Evolutionary conservation across 1,284 basidiomycete species (phyloP), one percentile per base, ranked within the genome.

Genomic region (Moesziomyces aphidis): DNA sequence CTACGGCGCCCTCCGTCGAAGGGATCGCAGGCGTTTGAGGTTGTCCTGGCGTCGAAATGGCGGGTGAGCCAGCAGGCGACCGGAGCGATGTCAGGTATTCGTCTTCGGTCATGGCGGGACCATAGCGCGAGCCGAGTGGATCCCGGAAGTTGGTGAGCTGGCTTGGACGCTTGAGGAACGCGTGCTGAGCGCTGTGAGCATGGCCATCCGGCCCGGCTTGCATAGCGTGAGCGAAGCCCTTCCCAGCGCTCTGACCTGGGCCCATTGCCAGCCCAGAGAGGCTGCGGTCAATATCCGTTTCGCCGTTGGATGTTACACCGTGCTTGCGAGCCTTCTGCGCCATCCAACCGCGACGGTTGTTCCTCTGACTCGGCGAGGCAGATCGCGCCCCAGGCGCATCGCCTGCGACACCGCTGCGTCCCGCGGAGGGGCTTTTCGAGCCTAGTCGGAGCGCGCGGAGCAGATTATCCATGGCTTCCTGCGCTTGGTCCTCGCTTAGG

Each of bases 401-500:
- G n/a, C 50, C 53, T n/a, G 55, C 31, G 31, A 56, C 53, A 21
- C 62, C 53, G 28, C 34, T 44, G 39, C 63, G 77, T 44, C 61
- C 43, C 61, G 73, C 61, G n/a, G 67, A 52, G 48, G 66, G 47
- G 70, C 79, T 59, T 44, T 78, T 55, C 51, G 55, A 58, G 22
- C 74, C 71, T 17, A 71, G 47, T 17, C 83, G 67, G 23, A 85
- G 63, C 0, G 78, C 61, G 11, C 74, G 67, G 13, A 83, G 57
- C 21, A 86, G 57, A 4, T 55, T 64, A 50, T 86, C 85, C 56
- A 85, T 74, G 36, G 77, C 80, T 13, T 52, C 50, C 53, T 86
- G 85, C 5, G 80, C 76, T n/a, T 80, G 81, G 61, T 86, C 85
- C 19, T 78, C 73, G 24, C 82, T 83, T 10, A 78, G 59, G 5